These are phyloP conservation scores for Phaeosphaeria sp. DNA, from an alignment of 2,329 filamentous ascomycete species.

Conservation along the genomic window DNA sequence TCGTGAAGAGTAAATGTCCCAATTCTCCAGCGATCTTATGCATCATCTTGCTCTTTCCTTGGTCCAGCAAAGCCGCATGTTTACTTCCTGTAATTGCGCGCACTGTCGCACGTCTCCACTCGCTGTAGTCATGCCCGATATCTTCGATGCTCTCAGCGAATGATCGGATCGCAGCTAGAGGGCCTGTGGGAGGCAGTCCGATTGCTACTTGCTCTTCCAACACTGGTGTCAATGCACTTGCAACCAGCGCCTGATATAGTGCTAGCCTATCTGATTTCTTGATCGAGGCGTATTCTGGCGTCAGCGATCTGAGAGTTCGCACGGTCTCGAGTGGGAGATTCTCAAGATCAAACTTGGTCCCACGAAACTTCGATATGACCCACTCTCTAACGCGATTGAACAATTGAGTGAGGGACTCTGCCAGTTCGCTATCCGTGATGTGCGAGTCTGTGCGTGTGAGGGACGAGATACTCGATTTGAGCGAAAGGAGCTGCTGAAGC, in stretches of 20 bases:
- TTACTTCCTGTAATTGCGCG: slow-evolving; percentile 30
- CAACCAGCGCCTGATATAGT: slow-evolving; percentile 42
- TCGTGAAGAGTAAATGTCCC: slow-evolving; percentile 27
- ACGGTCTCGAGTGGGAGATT: slow-evolving; percentile 24
- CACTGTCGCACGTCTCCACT: slow-evolving; percentile 41
- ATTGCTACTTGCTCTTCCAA: slow-evolving; percentile 35
- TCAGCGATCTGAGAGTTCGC: slow-evolving; percentile 23
- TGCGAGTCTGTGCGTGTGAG: slow-evolving; percentile 68
- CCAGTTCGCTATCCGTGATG: slow-evolving; percentile 70
- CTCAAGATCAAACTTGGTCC: slow-evolving; percentile 58
- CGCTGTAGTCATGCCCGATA: slow-evolving; percentile 23
- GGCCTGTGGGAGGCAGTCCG: slow-evolving; percentile 32
- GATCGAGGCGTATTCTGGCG: slow-evolving; percentile 17
- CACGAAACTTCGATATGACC: slow-evolving; percentile 73
- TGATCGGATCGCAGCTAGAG: slow-evolving; percentile 22
- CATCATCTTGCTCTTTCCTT: slow-evolving; percentile 18
- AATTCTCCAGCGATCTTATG: slow-evolving; percentile 27
- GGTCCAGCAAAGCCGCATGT: slow-evolving; percentile 10
- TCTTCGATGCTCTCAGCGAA: slow-evolving; percentile 27
- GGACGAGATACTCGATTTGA: slow-evolving; percentile 76
- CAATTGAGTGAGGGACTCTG: slow-evolving; percentile 66
- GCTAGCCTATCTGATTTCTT: slow-evolving; percentile 34
- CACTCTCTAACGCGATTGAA: slow-evolving; percentile 76
- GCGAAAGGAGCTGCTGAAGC: slow-evolving; percentile 66
- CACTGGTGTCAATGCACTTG: slow-evolving; percentile 32